Evolutionary conservation across 371 early-diverging fungal genomes (phyloP).

Genomic region (Spiromyces aspiralis): DNA sequence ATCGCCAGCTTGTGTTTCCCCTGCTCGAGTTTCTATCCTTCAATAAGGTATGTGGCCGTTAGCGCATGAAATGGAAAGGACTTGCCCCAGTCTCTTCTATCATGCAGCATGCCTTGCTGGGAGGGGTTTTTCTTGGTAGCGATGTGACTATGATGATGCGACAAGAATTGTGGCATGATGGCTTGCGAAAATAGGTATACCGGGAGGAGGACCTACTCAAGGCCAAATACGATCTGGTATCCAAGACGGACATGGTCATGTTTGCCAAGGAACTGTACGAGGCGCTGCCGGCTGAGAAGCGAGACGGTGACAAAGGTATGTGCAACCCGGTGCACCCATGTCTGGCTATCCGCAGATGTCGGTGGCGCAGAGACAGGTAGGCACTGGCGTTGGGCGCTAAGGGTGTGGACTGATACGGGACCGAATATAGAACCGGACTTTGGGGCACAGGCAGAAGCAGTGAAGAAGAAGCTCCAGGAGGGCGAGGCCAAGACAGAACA

Average conservation of each 20-base stretch:
- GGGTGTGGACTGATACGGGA: not conserved
- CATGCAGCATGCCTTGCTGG: too few relatives aligned
- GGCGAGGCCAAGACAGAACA: constrained; percentile 60
- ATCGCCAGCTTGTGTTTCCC: constrained; percentile 81
- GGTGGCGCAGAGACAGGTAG: not conserved
- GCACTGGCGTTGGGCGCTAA: not conserved
- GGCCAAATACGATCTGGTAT: constrained; percentile 75
- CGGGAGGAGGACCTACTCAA: constrained; percentile 47
- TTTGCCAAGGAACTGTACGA: constrained; percentile 64
- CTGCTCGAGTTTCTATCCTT: constrained; percentile 68
- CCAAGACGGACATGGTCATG: constrained; percentile 85
- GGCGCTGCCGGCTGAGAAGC: constrained; percentile 49
- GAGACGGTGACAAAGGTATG: constrained; percentile 16
- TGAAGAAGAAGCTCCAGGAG: constrained; percentile 50
- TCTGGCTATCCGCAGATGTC: too few relatives aligned
- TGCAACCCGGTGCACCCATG: too few relatives aligned
- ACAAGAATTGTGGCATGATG: too few relatives aligned
- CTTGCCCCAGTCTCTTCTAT: too few relatives aligned
- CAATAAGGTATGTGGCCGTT: constrained; percentile 38
- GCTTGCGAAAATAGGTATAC: constrained; percentile 42
- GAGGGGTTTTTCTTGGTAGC: too few relatives aligned
- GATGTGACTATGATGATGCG: too few relatives aligned
- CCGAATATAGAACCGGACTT: constrained; percentile 31
- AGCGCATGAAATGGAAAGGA: too few relatives aligned
- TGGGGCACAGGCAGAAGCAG: constrained; percentile 51